Percentiles rank a stretch among this genome's conserved stretches.
Evolutionary conservation across 768 basidiomycete genomes (phyloP).

Genomic region (Dioszegia crocea): DNA sequence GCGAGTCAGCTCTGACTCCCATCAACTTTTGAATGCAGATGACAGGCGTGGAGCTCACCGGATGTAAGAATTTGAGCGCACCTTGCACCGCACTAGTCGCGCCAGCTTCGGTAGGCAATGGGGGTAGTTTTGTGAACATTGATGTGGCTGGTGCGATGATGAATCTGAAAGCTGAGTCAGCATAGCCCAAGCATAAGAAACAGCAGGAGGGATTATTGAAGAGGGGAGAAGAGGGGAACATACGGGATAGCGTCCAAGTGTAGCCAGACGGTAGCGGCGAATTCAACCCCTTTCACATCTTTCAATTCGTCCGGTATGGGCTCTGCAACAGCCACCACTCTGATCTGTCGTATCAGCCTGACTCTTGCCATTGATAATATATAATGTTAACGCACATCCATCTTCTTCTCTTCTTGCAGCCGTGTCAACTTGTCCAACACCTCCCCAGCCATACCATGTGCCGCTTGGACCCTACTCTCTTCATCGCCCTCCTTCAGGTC

Average conservation of each 20-base stretch:
- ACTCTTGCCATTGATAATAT: neutral
- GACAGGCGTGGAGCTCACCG: constrained; percentile 19
- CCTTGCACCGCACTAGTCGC: constrained; percentile 38
- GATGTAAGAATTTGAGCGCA: constrained; percentile 43
- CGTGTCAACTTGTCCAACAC: constrained; percentile 18
- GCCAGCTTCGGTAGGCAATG: constrained; percentile 24
- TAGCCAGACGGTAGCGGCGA: constrained; percentile 36
- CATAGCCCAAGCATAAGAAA: constrained; percentile 40
- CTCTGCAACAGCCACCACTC: constrained; percentile 35
- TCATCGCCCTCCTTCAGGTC: constrained; percentile 4
- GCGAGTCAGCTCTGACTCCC: neutral
- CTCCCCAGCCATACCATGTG: constrained; percentile 14
- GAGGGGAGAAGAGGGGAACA: constrained; percentile 36
- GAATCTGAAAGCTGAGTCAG: constrained; percentile 45
- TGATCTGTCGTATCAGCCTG: constrained; percentile 19
- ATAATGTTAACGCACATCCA: constrained; percentile 35
- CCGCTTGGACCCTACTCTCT: constrained; percentile 12
- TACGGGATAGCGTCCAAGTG: constrained; percentile 43
- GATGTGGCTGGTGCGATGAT: constrained; percentile 3
- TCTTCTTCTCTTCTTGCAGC: constrained; percentile 26
- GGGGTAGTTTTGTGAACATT: too few relatives aligned
- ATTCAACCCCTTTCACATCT: constrained; percentile 21
- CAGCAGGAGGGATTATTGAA: too few relatives aligned
- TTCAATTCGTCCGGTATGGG: constrained; percentile 34
- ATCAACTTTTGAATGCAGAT: too few relatives aligned